These are phyloP conservation scores for Salix exigua DNA, from an alignment of 345 rosid genomes.

Conservation along the genomic window DNA sequence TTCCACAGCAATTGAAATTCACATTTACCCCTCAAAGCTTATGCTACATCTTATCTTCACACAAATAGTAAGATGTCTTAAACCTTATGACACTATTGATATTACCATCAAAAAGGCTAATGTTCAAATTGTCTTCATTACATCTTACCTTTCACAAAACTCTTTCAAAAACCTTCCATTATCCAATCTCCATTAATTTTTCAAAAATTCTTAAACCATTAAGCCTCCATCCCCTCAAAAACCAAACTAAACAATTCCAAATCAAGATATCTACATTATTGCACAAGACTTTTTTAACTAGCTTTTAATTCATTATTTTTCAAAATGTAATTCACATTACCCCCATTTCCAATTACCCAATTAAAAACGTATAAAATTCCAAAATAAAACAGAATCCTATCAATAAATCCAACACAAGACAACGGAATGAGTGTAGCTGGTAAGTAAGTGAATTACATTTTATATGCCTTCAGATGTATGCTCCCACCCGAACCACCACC, in stretches of 20 bases:
- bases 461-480: conserved; percentile 59
- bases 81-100: not conserved
- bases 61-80: not conserved
- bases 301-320: not conserved
- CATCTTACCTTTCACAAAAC: not conserved
- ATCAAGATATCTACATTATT: not conserved
- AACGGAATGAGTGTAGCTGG: conserved; percentile 17
- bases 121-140: not conserved
- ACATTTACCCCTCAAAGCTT: not conserved
- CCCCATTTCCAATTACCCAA: not conserved
- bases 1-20: not conserved
- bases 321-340: not conserved
- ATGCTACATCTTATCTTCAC: not conserved
- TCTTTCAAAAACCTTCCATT: not conserved
- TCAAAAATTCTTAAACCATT: not conserved
- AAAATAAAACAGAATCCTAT: not conserved
- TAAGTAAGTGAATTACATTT: conserved; percentile 56
- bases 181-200: not conserved
- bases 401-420: not conserved
- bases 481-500: conserved; percentile 99
- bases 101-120: not conserved
- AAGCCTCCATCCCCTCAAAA: not conserved
- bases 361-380: not conserved
- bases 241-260: not conserved
- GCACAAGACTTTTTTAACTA: not conserved